These are phyloP conservation scores for Gaultheria prostrata DNA, from an alignment of 148 eudicot genomes.

Conservation along the genomic window DNA sequence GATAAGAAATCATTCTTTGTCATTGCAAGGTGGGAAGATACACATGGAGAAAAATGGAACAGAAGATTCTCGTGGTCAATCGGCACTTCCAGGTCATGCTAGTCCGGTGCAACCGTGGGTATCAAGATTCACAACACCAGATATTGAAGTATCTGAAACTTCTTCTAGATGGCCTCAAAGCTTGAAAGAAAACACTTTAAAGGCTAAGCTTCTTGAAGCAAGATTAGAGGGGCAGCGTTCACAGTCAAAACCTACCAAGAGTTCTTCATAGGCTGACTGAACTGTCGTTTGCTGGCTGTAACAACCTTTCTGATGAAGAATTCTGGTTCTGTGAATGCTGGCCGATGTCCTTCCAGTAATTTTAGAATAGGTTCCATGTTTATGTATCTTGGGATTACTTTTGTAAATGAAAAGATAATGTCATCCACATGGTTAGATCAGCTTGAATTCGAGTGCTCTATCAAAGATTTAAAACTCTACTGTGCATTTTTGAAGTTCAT, in stretches of 20 bases:
- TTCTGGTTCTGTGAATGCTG: constrained; percentile 7
- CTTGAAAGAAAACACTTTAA: constrained; percentile 56
- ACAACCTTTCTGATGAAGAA: neutral
- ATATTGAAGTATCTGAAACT: constrained; percentile 43
- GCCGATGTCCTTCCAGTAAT: neutral
- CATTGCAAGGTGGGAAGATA: constrained; percentile 40
- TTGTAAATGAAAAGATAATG: constrained; percentile 9
- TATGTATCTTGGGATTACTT: neutral
- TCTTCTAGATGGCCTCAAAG: constrained; percentile 34
- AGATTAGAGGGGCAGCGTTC: constrained; percentile 58
- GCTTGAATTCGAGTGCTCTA: neutral
- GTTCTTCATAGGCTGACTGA: constrained; percentile 17
- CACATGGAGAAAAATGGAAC: constrained; percentile 30
- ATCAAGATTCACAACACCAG: constrained; percentile 36
- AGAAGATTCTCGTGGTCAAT: constrained; percentile 37
- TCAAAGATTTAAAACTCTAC: neutral
- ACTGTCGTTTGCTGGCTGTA: neutral
- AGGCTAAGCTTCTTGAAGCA: constrained; percentile 88
- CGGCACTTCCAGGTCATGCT: constrained; percentile 35
- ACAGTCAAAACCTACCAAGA: constrained; percentile 38
- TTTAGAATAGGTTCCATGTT: neutral
- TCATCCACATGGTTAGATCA: neutral
- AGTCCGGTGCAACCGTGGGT: constrained; percentile 72
- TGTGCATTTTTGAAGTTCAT: constrained; percentile 2
- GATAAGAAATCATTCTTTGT: constrained; percentile 43